A percentile compares a stretch with the other conserved stretches of the same genome.
Conservation (phyloP, 2,329 filamentous ascomycete species). For the Calycina herbarum region DNA sequence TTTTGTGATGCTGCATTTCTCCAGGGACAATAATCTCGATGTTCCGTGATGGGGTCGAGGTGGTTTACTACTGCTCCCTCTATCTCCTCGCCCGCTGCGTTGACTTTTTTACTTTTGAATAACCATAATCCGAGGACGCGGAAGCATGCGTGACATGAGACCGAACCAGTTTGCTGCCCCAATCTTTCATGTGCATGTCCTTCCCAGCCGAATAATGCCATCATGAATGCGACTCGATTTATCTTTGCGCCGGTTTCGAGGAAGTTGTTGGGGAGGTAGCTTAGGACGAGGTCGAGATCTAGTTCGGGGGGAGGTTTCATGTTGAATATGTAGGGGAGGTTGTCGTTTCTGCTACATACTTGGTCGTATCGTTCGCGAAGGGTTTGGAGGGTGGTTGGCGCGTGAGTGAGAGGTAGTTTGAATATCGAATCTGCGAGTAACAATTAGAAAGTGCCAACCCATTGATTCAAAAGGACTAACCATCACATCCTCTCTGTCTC, state of each 20-base stretch:
- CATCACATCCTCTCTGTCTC: conserved; percentile 84
- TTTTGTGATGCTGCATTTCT: conserved; percentile 64
- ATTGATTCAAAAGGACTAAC: conserved; percentile 44
- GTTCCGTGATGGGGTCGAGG: conserved; percentile 69
- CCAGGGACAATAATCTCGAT: conserved; percentile 85
- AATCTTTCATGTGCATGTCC: conserved; percentile 42
- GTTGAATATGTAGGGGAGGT: conserved; percentile 63
- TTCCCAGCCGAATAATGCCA: conserved; percentile 77
- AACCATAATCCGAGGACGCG: conserved; percentile 91
- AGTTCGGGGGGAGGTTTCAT: conserved; percentile 52
- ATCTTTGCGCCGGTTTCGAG: conserved; percentile 44
- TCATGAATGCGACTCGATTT: conserved; percentile 63
- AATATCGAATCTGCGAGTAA: conserved; percentile 53
- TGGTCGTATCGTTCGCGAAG: conserved; percentile 67
- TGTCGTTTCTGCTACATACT: conserved; percentile 52
- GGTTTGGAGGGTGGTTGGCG: conserved; percentile 55
- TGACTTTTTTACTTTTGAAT: conserved; percentile 74
- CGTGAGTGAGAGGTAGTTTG: conserved; percentile 63
- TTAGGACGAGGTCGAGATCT: conserved; percentile 51
- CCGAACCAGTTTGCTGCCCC: conserved; percentile 44
- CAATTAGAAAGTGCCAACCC: conserved; percentile 11
- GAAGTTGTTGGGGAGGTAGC: conserved; percentile 55
- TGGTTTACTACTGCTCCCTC: conserved; percentile 60
- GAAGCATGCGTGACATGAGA: conserved; percentile 77
- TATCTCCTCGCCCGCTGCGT: conserved; percentile 51